phyloP scores from a whole-genome alignment of 495 filamentous ascomycete species.

The Xanthoparmelia taractica region DNA sequence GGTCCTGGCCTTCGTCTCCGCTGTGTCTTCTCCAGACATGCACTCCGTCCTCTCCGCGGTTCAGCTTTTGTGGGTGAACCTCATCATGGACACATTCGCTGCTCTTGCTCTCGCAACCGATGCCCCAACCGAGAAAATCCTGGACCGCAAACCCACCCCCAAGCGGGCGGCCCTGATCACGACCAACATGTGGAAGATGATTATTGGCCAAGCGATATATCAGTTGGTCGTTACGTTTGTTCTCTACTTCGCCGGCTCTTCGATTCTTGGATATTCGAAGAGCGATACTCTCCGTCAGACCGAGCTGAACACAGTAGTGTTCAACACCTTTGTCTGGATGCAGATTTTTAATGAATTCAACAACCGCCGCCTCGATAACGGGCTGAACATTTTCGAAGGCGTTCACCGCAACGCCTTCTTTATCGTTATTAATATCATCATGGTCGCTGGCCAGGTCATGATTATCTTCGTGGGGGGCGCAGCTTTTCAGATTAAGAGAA shows the following conservation, averaged over 20 bases:
- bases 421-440: slow-evolving; percentile 69
- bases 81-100: slow-evolving; percentile 92
- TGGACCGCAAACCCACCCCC: slow-evolving; percentile 77
- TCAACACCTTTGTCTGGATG: slow-evolving; percentile 97
- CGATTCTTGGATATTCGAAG: slow-evolving; percentile 50
- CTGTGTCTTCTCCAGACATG: slow-evolving; percentile 59
- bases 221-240: slow-evolving; percentile 72
- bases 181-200: slow-evolving; percentile 94
- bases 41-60: slow-evolving; percentile 74
- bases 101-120: slow-evolving; percentile 82
- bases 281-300: slow-evolving; percentile 33
- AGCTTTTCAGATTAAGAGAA: slow-evolving; percentile 64
- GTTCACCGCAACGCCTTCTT: slow-evolving; percentile 73
- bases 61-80: slow-evolving; percentile 84
- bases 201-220: slow-evolving; percentile 76
- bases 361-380: slow-evolving; percentile 82
- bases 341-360: slow-evolving; percentile 96
- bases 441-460: slow-evolving; percentile 71
- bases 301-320: slow-evolving; percentile 66
- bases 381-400: slow-evolving; percentile 84
- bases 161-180: slow-evolving; percentile 71
- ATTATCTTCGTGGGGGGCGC: slow-evolving; percentile 69
- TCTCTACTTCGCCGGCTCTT: slow-evolving; percentile 62
- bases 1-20: slow-evolving; percentile 71
- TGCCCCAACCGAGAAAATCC: slow-evolving; percentile 66